Conservation (phyloP, 305 asterid species). For the Fraxinus latifolia region DNA sequence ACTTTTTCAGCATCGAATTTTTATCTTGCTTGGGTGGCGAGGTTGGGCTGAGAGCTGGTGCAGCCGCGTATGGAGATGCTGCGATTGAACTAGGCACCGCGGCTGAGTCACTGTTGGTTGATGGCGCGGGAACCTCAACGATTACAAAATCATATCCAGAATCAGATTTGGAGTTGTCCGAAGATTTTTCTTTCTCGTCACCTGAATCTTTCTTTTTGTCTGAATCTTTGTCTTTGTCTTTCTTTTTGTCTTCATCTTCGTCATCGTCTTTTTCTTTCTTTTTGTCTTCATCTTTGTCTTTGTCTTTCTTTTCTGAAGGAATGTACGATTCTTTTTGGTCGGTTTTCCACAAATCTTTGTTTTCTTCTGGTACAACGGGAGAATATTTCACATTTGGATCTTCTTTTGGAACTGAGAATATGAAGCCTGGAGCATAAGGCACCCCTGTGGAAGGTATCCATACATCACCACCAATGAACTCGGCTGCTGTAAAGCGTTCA, state of each 20-base stretch:
- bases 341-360: neutral
- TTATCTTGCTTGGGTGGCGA: neutral
- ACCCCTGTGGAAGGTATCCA: conserved; percentile 35
- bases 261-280: neutral
- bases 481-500: conserved; percentile 24
- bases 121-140: neutral
- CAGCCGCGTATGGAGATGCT: neutral
- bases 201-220: neutral
- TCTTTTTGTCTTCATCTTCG: neutral
- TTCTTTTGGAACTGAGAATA: conserved; percentile 17
- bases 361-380: neutral
- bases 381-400: conserved; percentile 11
- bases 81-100: neutral
- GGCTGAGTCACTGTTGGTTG: neutral
- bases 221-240: neutral
- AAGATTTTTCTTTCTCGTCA: neutral
- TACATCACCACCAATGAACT: conserved; percentile 24
- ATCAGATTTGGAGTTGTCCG: neutral
- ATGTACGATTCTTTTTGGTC: neutral
- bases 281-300: neutral
- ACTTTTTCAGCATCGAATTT: neutral
- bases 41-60: neutral
- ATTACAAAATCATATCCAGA: neutral
- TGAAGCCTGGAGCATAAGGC: conserved; percentile 36
- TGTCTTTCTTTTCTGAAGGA: neutral